Percentiles rank a stretch among this genome's conserved stretches.
Conservation (phyloP, 306 rosid species). For the Quercus alba region DNA sequence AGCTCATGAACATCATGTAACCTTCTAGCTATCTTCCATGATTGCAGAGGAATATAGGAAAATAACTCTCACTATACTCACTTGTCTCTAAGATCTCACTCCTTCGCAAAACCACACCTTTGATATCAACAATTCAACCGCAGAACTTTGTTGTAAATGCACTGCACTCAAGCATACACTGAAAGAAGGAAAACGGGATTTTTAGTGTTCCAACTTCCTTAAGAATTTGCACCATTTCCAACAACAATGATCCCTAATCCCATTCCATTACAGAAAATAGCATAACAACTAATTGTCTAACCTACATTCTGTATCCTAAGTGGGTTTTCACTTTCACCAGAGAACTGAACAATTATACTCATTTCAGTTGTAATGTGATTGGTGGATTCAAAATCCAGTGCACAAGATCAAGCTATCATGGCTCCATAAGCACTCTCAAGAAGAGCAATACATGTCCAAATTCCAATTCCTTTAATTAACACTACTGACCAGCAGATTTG, state of each 20-base stretch:
- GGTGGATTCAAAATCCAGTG: neutral
- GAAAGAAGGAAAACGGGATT: neutral
- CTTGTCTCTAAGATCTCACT: neutral
- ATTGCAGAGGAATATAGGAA: neutral
- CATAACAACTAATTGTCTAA: neutral
- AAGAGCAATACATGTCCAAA: neutral
- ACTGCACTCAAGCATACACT: neutral
- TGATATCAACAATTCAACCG: neutral
- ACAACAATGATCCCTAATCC: neutral
- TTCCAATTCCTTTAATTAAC: neutral
- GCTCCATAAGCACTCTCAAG: neutral
- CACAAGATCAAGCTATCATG: neutral
- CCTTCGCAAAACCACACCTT: neutral
- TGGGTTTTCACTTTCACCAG: neutral
- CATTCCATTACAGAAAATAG: neutral
- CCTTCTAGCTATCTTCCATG: neutral
- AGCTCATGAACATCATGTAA: neutral
- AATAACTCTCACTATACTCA: neutral
- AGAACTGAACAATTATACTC: neutral
- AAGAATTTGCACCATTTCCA: neutral
- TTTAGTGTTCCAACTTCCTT: neutral
- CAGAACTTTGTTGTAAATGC: neutral
- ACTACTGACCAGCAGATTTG: neutral
- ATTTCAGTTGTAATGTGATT: neutral
- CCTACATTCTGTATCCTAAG: constrained; percentile 8